Base-by-base conservation (phyloP, 2,329 filamentous ascomycete genomes). In the Fusarium nodosum region DNA sequence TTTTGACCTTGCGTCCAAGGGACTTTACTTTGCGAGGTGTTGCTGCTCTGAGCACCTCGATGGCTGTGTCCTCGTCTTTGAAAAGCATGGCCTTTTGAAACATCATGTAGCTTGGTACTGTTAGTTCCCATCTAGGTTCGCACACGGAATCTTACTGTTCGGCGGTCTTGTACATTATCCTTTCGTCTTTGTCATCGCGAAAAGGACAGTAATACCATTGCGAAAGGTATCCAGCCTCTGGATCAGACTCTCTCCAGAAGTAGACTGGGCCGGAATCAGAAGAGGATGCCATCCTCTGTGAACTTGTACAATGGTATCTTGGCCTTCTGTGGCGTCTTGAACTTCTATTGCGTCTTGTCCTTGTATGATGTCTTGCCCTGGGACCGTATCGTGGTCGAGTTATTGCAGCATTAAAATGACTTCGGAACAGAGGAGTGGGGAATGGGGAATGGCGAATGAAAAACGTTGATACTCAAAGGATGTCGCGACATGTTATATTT, bases 131-230 rank as follows among this genome's bases (percentile, higher is more conserved):
- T 34, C 13, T 13, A 41, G 50, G 12, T 22, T 38, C 39, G 47
- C 42, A 34, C 3, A 10, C 15, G 22, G 2, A n/a, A 8, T 6
- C 74, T 73, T 77, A 85, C 81, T 87, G 85, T 68, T 88, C 85
- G 1, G 85, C 83, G 4, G 84, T 85, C n/a, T 77, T 75, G 72
- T 84, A 87, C 15, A 80, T 76, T 38, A 78, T 77, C 8, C 69
- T 68, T 5, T 75, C 69, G 50, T 78, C 76, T 4, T 75, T 59
- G 7, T 80, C 79, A 54, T 82, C 80, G 38, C 59, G 78, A 71
- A 89, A 91, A 3, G 82, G 77, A 20, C 79, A 82, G 52, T 78
- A 72, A 73, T 87, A 88, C 88, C 88, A 91, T 77, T 91, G 88
- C 0, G 85, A 88, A n/a, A 91, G 81, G 77, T 83, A 89, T 41